Base-by-base conservation (phyloP, 73 alveolate genomes). In the Durusdinium trenchii region DNA sequence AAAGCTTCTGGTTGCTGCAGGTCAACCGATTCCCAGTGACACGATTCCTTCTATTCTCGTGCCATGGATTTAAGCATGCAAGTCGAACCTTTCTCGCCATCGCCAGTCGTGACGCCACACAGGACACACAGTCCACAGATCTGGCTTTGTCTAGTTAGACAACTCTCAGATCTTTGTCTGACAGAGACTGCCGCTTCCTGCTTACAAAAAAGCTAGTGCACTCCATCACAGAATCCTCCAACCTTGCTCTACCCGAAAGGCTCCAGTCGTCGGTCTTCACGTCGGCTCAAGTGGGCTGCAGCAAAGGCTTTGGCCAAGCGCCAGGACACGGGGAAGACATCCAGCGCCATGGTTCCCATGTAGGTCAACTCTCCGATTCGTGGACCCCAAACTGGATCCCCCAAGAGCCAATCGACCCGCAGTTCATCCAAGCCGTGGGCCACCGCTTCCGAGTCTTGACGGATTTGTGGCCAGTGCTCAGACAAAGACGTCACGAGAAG, bases 361-460 rank as follows among this genome's bases (percentile, higher is more conserved):
- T 94, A 94, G 82, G 99, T 94, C 99, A 94, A 26, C 93, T 94
- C 99, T 30, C 99, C 99, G 23, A 94, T 94, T 12, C 99, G 93
- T 20, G 84, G 83, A 51, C 99, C 99, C 93, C 94, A 94, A 26
- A 1, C 0, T 18, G 50, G 38, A 40, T 91, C 98, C 36, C 99
- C 99, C 67, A 94, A 51, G 32, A 94, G 94, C 99, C 99, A 94
- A 40, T 94, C 99, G 52, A 94, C 99, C 32, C 99, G 64, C 67
- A 94, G 26, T 51, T 94, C 99, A 51, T 94, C 99, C 67, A 94
- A 84, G 36, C 76, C 69, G 10, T 16, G 45, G 54, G 98, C 98
- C 89, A 91, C 5, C 43, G 4, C 45, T 52, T 91, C 86, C 35
- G 90, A 91, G 60, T n/a, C 64, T 38, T 42, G 23, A 1, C 76